Conservation (phyloP, 768 basidiomycete genomes). For the Kwoniella newhampshirensis region DNA sequence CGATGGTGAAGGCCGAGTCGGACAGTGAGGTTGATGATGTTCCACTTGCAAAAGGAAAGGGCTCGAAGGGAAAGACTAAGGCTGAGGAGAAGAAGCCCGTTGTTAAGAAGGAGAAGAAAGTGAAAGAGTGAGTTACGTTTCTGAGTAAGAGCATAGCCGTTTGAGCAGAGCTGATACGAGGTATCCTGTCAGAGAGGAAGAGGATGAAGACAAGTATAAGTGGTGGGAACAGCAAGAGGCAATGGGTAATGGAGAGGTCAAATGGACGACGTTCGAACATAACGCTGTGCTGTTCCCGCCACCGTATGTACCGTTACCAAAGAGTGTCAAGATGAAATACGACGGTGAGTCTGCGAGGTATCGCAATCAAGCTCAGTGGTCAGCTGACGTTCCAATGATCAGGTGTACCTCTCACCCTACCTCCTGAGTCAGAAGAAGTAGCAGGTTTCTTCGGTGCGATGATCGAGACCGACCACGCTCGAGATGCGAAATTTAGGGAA, state of each 20-base stretch:
- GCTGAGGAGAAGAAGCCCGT: slow-evolving; percentile 51
- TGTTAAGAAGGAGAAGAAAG: slow-evolving; percentile 55
- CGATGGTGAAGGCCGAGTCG: slow-evolving; percentile 27
- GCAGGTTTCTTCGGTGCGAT: slow-evolving; percentile 93
- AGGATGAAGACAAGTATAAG: slow-evolving; percentile 70
- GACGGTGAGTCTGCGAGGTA: slow-evolving; percentile 63
- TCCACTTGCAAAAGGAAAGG: slow-evolving; percentile 55
- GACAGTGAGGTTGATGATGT: slow-evolving; percentile 57
- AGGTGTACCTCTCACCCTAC: slow-evolving; percentile 78
- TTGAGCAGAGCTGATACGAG: neutral
- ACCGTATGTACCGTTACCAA: slow-evolving; percentile 81
- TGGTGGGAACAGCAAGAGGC: slow-evolving; percentile 76
- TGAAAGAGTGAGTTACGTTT: slow-evolving; percentile 60
- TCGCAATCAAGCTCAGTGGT: slow-evolving; percentile 7
- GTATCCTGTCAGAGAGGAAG: slow-evolving; percentile 54
- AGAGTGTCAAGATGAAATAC: slow-evolving; percentile 87
- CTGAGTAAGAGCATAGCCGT: neutral
- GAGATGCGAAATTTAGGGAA: slow-evolving; percentile 81
- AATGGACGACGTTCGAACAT: slow-evolving; percentile 96
- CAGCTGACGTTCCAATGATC: neutral
- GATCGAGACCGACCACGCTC: slow-evolving; percentile 86
- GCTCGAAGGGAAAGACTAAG: slow-evolving; percentile 58
- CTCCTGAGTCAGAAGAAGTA: slow-evolving; percentile 88
- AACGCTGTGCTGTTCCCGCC: slow-evolving; percentile 94
- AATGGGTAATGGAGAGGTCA: slow-evolving; percentile 68